Evolutionary conservation across 345 rosid genomes (phyloP).

Genomic region (Psidium friedrichsthalianum): DNA sequence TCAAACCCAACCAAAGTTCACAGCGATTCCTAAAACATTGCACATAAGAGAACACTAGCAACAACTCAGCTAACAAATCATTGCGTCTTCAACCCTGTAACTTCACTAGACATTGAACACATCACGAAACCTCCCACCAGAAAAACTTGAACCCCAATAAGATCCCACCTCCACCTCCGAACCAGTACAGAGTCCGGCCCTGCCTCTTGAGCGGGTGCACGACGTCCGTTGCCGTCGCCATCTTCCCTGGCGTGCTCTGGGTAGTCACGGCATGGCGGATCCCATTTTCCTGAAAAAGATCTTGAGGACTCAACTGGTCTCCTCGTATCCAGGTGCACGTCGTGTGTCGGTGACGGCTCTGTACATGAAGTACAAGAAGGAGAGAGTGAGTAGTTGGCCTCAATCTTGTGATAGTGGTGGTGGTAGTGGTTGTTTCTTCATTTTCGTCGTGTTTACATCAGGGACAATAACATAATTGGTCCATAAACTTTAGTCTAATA

Average conservation of each 20-base stretch:
- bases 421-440: too few relatives aligned
- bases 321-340: slow-evolving; percentile 43
- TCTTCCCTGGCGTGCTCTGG: too few relatives aligned
- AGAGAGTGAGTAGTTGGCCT: slow-evolving; percentile 71
- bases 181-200: background rate
- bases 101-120: background rate
- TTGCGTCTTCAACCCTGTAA: background rate
- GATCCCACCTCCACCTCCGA: background rate
- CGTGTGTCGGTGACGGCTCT: slow-evolving; percentile 49
- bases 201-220: too few relatives aligned
- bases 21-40: background rate
- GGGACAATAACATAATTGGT: too few relatives aligned
- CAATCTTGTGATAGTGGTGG: background rate
- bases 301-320: too few relatives aligned
- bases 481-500: too few relatives aligned
- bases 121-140: background rate
- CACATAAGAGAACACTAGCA: background rate
- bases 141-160: background rate
- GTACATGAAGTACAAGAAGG: slow-evolving; percentile 62
- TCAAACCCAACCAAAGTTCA: background rate
- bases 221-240: too few relatives aligned
- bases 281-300: too few relatives aligned
- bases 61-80: background rate
- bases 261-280: too few relatives aligned
- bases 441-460: too few relatives aligned